Evolutionary conservation across 164 flowering plant genomes (phyloP), one percentile per base, ranked within the genome.

Genomic region (Malania oleifera): DNA sequence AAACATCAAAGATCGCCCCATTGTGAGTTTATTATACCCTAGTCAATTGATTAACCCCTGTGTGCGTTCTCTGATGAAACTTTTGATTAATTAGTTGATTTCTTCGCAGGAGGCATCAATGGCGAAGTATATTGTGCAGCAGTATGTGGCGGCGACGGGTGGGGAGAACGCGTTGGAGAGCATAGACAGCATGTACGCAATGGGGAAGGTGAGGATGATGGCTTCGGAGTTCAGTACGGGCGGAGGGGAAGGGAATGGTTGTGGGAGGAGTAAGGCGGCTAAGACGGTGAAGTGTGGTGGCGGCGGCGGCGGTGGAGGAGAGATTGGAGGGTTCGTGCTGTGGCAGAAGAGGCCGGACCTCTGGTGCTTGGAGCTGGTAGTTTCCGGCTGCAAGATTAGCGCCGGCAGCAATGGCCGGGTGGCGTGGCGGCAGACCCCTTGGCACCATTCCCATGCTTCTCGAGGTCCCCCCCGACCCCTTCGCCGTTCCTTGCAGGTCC

Each of bases 401-500:
- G 98, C 96, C 25, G 98, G 98, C 1, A 85, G 96, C 52, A 90
- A 92, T 60, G 96, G 96, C 1, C 78, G 80, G 65, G 85, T 92
- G 56, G 96, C 93, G 3, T 89, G 96, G 98, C 71, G 95, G 35
- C 98, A 92, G 72, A 92, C 93, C 11, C 98, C 96, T 0, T 92
- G 98, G 98, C 96, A 89, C 70, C 80, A 78, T 28, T 87, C 98
- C 26, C 98, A 92, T 34, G 95, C 98, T 4, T 87, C 95, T 37
- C 77, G 88, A 2, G 98, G 98, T 18, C 98, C 96, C 0, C 91
- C 96, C 7, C 65, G 98, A n/a, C 98, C 98, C 49, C 89, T 92
- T 24, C 79, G 98, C 17, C 93, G 98, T 9, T 73, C 80, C 19
- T 60, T 92, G 25, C 98, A 91, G 98, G 98, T 89, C 71, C 15